Conservation (phyloP, 768 basidiomycete species). For the Neoboletus subvelutipes region DNA sequence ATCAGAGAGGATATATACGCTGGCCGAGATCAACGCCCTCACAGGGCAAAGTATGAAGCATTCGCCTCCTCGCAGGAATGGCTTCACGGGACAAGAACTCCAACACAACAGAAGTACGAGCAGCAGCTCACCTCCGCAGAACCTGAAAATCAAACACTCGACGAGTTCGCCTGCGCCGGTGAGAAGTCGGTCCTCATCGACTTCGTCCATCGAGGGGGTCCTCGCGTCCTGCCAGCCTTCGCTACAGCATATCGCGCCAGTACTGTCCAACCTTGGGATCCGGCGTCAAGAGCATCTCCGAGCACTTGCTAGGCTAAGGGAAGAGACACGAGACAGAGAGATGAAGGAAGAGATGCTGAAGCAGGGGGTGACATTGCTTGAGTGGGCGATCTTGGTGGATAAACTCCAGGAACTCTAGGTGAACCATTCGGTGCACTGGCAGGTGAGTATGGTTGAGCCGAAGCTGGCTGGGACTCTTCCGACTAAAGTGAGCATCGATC, state of each 20-base stretch:
- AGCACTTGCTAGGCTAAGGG: slow-evolving; percentile 59
- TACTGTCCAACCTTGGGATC: slow-evolving; percentile 59
- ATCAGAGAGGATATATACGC: slow-evolving; percentile 35
- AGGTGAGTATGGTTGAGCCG: slow-evolving; percentile 1
- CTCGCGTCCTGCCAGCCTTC: slow-evolving; percentile 65
- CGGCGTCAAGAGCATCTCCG: slow-evolving; percentile 57
- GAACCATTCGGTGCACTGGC: background rate
- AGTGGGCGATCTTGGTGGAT: slow-evolving; percentile 79
- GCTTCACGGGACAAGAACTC: slow-evolving; percentile 9
- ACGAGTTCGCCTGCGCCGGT: slow-evolving; percentile 9
- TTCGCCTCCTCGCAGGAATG: slow-evolving; percentile 24
- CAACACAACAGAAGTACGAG: slow-evolving; percentile 16
- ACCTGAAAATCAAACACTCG: slow-evolving; percentile 9
- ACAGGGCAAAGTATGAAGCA: slow-evolving; percentile 26
- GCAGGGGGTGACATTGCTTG: slow-evolving; percentile 67
- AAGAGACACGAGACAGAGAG: slow-evolving; percentile 67
- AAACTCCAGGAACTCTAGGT: slow-evolving; percentile 44
- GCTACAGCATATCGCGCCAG: slow-evolving; percentile 58
- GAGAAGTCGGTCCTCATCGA: slow-evolving; percentile 36
- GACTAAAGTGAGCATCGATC: background rate
- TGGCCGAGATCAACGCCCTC: slow-evolving; percentile 34
- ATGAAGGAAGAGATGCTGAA: slow-evolving; percentile 68
- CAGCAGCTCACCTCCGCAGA: slow-evolving; percentile 23
- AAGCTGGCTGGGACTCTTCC: background rate
- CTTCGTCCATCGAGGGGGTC: slow-evolving; percentile 48